Percentiles rank a stretch among this genome's conserved stretches.
Evolutionary conservation across 495 filamentous ascomycete genomes (phyloP).

Genomic region (Aspergillus funiculosus): DNA sequence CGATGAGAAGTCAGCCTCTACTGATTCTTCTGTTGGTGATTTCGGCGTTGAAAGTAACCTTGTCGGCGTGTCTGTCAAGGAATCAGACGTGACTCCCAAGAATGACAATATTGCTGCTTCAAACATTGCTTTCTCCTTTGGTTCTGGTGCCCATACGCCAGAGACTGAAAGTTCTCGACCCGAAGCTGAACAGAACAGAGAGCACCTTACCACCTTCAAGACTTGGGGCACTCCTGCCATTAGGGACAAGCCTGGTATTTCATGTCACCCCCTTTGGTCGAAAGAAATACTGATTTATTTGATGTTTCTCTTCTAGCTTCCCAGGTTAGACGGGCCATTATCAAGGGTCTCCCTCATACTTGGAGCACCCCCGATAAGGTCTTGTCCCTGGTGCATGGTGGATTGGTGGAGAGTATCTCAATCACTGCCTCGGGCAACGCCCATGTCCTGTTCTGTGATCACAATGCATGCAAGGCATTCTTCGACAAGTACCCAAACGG

Average conservation of each 20-base stretch:
- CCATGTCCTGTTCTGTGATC: slow-evolving; percentile 38
- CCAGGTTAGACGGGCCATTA: slow-evolving; percentile 28
- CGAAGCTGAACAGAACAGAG: slow-evolving; percentile 18
- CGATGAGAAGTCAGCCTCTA: background rate
- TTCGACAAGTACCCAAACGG: slow-evolving; percentile 41
- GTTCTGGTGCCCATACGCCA: background rate
- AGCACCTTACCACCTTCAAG: slow-evolving; percentile 23
- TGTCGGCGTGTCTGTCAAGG: no score
- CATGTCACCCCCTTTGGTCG: background rate
- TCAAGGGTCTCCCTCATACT: slow-evolving; percentile 32
- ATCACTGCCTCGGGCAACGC: slow-evolving; percentile 21
- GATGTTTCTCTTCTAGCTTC: slow-evolving; percentile 22
- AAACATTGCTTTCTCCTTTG: background rate
- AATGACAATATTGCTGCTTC: background rate
- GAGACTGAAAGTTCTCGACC: background rate
- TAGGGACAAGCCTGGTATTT: slow-evolving; percentile 26
- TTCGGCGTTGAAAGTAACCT: background rate
- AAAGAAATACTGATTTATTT: slow-evolving; percentile 9
- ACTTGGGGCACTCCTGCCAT: slow-evolving; percentile 23
- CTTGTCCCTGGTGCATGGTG: slow-evolving; percentile 40
- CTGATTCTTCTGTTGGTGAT: background rate
- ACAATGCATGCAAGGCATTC: slow-evolving; percentile 33
- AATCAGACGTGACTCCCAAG: background rate
- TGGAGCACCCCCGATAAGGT: slow-evolving; percentile 30
- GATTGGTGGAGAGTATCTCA: slow-evolving; percentile 33